Evolutionary conservation across 495 filamentous ascomycete genomes (phyloP), one percentile per base, ranked within the genome.

Genomic region (Lepraria neglecta): DNA sequence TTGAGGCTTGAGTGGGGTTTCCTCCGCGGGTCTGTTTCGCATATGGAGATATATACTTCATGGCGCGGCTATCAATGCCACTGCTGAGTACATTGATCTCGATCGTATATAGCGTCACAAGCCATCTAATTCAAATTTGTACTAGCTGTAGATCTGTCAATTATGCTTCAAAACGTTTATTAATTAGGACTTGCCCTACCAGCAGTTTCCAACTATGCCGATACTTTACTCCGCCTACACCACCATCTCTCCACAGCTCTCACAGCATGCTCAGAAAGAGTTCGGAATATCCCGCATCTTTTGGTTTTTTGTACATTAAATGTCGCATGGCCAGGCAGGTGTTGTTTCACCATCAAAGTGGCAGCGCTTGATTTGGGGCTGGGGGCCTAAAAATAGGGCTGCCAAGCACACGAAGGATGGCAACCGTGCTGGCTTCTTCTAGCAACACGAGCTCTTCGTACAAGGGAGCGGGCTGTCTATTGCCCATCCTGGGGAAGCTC

Each of bases 1-100:
- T 42, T 38, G 33, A 56, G 59, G 59, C 50, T 61, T 27, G 59
- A 61, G 59, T 46, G 24, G 24, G 24, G 45, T 11, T 19, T 35
- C 12, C 42, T 17, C 24, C 21, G 19, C 1, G 15, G 31, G n/a
- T 6, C 51, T 54, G 6, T 19, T 5, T 11, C n/a, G 10, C 15
- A 19, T 38, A 14, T 15, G 30, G 3, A 54, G 17, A 19, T 19
- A 54, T 33, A 38, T 14, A 54, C 30, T 19, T 54, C 17, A 54
- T 9, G 9, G n/a, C 10, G 17, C 6, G 28, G 17, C 35, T 19
- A 35, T 31, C 6, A 31, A n/a, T 15, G 31, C 28, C 10, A 15
- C 28, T 12, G 31, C 9, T 54, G 51, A n/a, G 51, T 54, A 54
- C n/a, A 54, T 54, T 54, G 30, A 38, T 54, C 51, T 38, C 30